Evolutionary conservation across 2,329 filamentous ascomycete species (phyloP).

Genomic region (Blastomyces silverae): DNA sequence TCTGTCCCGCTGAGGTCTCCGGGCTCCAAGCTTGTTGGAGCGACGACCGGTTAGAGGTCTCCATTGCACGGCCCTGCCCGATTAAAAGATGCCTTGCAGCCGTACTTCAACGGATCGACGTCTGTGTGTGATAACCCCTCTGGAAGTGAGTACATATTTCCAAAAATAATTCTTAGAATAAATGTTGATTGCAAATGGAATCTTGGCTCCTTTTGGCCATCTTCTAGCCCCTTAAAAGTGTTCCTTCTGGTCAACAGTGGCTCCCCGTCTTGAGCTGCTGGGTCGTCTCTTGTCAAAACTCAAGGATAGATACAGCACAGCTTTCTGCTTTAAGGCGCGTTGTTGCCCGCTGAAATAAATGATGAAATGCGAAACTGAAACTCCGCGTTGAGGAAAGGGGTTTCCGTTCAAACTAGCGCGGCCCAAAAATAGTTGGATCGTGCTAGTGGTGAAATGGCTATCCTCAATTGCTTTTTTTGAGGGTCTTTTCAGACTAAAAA

Average conservation of each 20-base stretch:
- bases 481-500: background rate
- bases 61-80: background rate
- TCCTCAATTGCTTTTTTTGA: background rate
- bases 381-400: background rate
- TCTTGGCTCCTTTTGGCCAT: too few species aligned
- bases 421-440: background rate
- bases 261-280: too few species aligned
- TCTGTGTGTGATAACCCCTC: background rate
- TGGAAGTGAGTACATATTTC: background rate
- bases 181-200: background rate
- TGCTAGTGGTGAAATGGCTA: background rate
- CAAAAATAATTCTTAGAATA: background rate
- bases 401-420: background rate
- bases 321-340: too few species aligned
- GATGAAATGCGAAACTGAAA: background rate
- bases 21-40: background rate
- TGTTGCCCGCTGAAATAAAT: background rate
- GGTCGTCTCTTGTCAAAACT: too few species aligned
- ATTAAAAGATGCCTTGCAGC: background rate
- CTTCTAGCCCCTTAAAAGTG: too few species aligned
- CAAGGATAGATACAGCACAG: too few species aligned
- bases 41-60: background rate
- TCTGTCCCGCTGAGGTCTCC: background rate
- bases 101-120: background rate
- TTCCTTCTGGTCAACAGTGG: too few species aligned